A percentile compares a stretch with the other conserved stretches of the same genome.
phyloP scores from a whole-genome alignment of 1,284 basidiomycete genomes.

The Ceratobasidium sp. region DNA sequence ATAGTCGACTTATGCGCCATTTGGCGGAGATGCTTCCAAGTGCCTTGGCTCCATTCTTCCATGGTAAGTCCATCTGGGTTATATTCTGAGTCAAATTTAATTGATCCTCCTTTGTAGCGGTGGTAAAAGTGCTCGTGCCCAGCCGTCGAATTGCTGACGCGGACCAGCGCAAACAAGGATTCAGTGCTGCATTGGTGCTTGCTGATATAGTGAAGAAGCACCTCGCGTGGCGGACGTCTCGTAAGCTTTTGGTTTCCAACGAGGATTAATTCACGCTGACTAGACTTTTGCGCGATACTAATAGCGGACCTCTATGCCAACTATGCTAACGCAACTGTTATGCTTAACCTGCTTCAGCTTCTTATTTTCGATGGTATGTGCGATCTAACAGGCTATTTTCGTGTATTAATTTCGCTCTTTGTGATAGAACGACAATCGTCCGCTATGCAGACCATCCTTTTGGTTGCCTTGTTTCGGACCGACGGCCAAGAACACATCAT shows the following conservation, averaged over 20 bases:
- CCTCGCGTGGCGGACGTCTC: slow-evolving; percentile 66
- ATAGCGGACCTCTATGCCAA: slow-evolving; percentile 65
- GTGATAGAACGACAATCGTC: slow-evolving; percentile 64
- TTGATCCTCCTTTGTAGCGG: slow-evolving; percentile 61
- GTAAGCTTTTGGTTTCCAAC: slow-evolving; percentile 56
- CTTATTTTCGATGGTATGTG: slow-evolving; percentile 85
- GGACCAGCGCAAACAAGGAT: slow-evolving; percentile 81
- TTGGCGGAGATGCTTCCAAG: slow-evolving; percentile 72
- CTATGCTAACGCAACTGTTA: slow-evolving; percentile 78
- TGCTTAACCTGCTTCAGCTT: slow-evolving; percentile 76
- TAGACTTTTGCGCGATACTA: background rate
- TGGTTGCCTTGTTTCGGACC: slow-evolving; percentile 76
- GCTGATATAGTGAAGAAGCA: slow-evolving; percentile 80
- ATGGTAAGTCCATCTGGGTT: slow-evolving; percentile 66
- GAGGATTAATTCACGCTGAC: slow-evolving; percentile 37
- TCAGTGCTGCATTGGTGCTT: slow-evolving; percentile 72
- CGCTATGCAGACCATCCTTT: slow-evolving; percentile 74
- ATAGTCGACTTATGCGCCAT: slow-evolving; percentile 83
- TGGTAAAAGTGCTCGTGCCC: slow-evolving; percentile 85
- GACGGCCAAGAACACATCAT: slow-evolving; percentile 81
- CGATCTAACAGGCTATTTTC: background rate
- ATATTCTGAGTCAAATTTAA: background rate
- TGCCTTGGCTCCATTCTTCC: slow-evolving; percentile 85
- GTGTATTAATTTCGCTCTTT: slow-evolving; percentile 39
- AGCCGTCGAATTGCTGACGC: slow-evolving; percentile 81